Conservation (phyloP, 805 yeast genomes). For the Cyberlindnera veronae region DNA sequence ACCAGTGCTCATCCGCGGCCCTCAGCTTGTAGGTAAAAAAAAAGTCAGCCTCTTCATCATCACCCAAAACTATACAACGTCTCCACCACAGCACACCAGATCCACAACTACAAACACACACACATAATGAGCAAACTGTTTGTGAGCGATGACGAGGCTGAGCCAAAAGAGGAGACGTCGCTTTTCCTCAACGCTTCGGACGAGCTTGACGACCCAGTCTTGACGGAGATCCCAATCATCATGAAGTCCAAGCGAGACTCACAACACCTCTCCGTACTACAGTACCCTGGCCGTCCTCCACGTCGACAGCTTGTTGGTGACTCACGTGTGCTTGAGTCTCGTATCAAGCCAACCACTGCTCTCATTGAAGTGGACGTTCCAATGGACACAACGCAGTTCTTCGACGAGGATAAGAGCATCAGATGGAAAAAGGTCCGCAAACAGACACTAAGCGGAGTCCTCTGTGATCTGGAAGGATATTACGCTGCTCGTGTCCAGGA, state of each 20-base stretch:
- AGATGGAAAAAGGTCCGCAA: slow-evolving; percentile 59
- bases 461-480: slow-evolving; percentile 51
- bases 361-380: slow-evolving; percentile 77
- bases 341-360: slow-evolving; percentile 59
- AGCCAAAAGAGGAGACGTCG: not conserved
- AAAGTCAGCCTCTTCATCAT: too few species aligned
- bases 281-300: slow-evolving; percentile 58
- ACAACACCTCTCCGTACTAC: slow-evolving; percentile 42
- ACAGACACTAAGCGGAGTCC: slow-evolving; percentile 71
- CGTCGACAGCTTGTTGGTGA: slow-evolving; percentile 36
- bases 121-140: slow-evolving; percentile 17
- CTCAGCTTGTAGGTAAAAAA: too few species aligned
- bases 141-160: slow-evolving; percentile 22
- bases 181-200: slow-evolving; percentile 11
- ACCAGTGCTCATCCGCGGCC: too few species aligned
- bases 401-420: slow-evolving; percentile 58
- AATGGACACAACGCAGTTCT: slow-evolving; percentile 61
- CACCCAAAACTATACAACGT: too few species aligned
- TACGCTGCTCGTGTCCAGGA: slow-evolving; percentile 42
- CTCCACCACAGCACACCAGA: too few species aligned
- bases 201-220: slow-evolving; percentile 45
- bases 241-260: slow-evolving; percentile 32
- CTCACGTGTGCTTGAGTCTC: slow-evolving; percentile 35
- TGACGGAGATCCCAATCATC: slow-evolving; percentile 57
- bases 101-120: not conserved